Base-by-base conservation (phyloP, 352 stramenopile genomes). In the Pythium folliculosum region DNA sequence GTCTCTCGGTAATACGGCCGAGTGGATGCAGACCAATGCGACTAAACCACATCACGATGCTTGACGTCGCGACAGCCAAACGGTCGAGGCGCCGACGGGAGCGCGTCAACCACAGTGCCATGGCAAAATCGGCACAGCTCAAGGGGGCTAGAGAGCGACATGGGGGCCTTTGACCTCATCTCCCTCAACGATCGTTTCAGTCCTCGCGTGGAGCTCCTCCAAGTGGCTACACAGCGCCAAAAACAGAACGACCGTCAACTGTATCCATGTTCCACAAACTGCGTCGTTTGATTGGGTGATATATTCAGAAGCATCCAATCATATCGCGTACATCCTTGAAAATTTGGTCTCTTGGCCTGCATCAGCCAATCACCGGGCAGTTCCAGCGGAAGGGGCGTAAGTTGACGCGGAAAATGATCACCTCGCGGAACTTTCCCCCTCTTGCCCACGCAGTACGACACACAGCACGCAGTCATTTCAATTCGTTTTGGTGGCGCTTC, bases 191-290 rank as follows among this genome's bases (percentile, higher is more conserved):
- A 32, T 32, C 27, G 27, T 32, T 32, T 32, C 27, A 32, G 27
- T 32, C 5, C 2, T 32, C 3, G 27, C 27, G 10, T 40, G 12
- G 12, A 16, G 14, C 17, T 47, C 17, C 44, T 13, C 27, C 5
- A 58, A 21, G 44, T 50, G 54, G 35, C 32, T 32, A 38, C 54
- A 12, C 40, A 19, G 17, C 14, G 40, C 40, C 40, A 50, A 13
- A 30, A 37, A 17, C 40, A 50, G 4, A 30, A 37, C 3, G n/a
- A 16, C 44, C 44, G 13, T 22, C 27, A 32, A 44, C 54, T 63
- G 56, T 63, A 63, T 30, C 56, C 56, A 63, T 63, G 44, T 63
- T 63, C 56, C 25, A 21, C 44, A 7, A 43, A 45, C 16, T 0
- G 7, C 10, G 21, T 5, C 14, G 17, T 63, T 45, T 44, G 40